phyloP scores from a whole-genome alignment of 2,329 filamentous ascomycete species.

The Aspergillus novoparasiticus region DNA sequence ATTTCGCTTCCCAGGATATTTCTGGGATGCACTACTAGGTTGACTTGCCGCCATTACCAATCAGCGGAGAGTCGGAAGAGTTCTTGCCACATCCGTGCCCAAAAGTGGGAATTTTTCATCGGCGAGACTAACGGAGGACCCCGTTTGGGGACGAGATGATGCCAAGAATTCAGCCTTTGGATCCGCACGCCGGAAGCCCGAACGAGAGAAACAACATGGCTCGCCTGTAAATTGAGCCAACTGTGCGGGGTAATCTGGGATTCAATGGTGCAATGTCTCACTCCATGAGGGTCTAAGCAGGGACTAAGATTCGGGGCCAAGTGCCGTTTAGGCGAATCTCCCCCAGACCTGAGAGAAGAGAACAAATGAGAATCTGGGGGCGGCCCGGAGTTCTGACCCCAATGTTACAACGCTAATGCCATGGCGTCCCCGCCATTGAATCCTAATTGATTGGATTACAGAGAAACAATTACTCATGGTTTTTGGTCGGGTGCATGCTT shows the following conservation, averaged over 20 bases:
- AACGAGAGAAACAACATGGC: background rate
- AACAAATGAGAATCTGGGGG: constrained; percentile 29
- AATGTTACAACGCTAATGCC: constrained; percentile 15
- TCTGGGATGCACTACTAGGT: background rate
- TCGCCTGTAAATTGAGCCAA: background rate
- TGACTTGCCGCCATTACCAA: background rate
- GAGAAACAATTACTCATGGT: background rate
- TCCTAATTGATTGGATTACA: constrained; percentile 13
- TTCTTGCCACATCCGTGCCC: background rate
- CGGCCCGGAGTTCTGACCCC: constrained; percentile 16
- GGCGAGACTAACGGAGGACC: background rate
- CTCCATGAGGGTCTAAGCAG: constrained; percentile 3
- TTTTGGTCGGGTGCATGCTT: background rate
- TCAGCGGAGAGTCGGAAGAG: background rate
- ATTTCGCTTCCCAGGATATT: background rate
- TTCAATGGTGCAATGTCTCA: constrained; percentile 13
- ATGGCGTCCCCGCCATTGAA: constrained; percentile 11
- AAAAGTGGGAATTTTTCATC: background rate
- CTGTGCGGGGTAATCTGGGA: constrained; percentile 10
- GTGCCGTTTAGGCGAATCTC: constrained; percentile 11
- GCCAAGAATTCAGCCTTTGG: background rate
- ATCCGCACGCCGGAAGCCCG: background rate
- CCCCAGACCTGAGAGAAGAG: constrained; percentile 4
- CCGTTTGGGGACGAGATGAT: background rate
- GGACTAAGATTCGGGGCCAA: constrained; percentile 1